phyloP scores from a whole-genome alignment of 257 asterid species.

The Solanum arcanum region DNA sequence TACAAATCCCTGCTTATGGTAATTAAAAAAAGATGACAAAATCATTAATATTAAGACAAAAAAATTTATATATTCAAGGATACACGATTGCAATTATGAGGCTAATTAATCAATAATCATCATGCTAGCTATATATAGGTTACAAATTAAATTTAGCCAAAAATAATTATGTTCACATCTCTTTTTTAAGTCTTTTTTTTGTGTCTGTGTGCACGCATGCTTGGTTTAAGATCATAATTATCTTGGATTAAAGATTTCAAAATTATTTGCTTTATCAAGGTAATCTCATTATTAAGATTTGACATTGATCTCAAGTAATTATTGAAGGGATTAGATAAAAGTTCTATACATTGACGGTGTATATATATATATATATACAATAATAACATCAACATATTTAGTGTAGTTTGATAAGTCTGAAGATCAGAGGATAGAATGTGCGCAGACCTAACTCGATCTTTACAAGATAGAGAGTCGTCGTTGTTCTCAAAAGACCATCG shows the following conservation, averaged over 20 bases:
- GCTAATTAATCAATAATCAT: neutral
- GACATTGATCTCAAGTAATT: neutral
- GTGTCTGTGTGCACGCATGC: conserved; percentile 8
- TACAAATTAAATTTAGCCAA: conserved; percentile 6
- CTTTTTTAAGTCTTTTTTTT: neutral
- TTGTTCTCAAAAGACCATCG: neutral
- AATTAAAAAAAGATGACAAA: neutral
- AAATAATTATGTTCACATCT: conserved; percentile 8
- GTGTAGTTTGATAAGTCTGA: neutral
- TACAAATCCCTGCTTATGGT: neutral
- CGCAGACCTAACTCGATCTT: neutral
- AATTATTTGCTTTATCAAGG: neutral
- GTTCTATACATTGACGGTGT: neutral
- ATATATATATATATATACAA: no score
- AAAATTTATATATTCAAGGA: neutral
- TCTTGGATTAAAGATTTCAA: neutral
- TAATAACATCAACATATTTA: neutral
- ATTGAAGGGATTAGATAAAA: neutral
- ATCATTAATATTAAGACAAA: neutral
- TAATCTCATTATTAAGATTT: neutral
- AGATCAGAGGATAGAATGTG: neutral
- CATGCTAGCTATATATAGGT: neutral
- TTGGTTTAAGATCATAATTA: conserved; percentile 6
- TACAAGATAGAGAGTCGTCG: neutral
- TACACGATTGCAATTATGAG: conserved; percentile 2